Percentiles rank a stretch among this genome's conserved stretches.
Conservation (phyloP, 495 filamentous ascomycete species). For the Clohesyomyces aquaticus region DNA sequence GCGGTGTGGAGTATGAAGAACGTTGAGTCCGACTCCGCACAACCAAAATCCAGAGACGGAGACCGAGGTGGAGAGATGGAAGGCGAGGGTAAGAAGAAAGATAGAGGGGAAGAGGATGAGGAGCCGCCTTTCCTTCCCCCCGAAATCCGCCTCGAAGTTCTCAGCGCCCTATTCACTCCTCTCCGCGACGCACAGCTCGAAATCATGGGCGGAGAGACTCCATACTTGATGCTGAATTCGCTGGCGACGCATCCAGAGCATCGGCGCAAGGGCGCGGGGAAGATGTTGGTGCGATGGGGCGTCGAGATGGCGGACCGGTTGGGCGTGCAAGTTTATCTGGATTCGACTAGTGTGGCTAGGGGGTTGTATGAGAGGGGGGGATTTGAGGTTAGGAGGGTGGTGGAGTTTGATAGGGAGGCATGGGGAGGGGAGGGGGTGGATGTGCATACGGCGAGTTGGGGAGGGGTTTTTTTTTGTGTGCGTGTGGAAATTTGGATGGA, state of each 20-base stretch:
- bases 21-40: not conserved
- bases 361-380: conserved; percentile 5
- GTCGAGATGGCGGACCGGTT: conserved; percentile 1
- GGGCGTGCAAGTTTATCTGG: conserved; percentile 5
- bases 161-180: conserved; percentile 18
- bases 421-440: conserved; percentile 11
- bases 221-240: conserved; percentile 28
- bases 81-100: too few relatives aligned
- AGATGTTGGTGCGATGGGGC: conserved; percentile 1
- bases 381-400: not conserved
- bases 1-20: conserved; percentile 17
- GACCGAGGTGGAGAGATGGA: too few relatives aligned
- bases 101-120: not conserved
- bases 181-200: conserved; percentile 11
- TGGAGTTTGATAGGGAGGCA: conserved; percentile 8
- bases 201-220: conserved; percentile 24
- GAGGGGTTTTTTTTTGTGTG: not conserved
- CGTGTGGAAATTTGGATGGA: too few relatives aligned
- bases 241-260: conserved; percentile 22
- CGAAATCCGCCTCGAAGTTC: conserved; percentile 12
- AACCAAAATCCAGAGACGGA: not conserved
- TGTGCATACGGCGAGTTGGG: conserved; percentile 2
- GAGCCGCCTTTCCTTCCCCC: conserved; percentile 23
- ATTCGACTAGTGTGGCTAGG: not conserved
- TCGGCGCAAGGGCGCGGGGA: not conserved